Base-by-base conservation (phyloP, 1,284 basidiomycete genomes). In the Malassezia furfur region DNA sequence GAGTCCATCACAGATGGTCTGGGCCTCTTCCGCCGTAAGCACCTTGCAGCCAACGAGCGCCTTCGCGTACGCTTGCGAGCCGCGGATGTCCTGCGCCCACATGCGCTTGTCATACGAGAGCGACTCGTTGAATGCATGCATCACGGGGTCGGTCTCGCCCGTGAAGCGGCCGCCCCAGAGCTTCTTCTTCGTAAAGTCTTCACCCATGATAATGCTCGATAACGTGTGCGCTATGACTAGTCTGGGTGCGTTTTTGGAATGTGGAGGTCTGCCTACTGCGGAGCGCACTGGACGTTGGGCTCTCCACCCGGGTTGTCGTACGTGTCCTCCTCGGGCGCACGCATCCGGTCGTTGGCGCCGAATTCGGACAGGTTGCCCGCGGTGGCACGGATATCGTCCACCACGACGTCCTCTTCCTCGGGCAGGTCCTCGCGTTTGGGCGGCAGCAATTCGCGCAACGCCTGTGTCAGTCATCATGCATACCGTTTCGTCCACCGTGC, bases 61-160 rank as follows among this genome's bases (percentile, higher is more conserved):
- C 72, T 88, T 89, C 32, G 93, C 85, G 74, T 96, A 96, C 15
- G 93, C 91, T 69, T 94, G 91, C 14, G 91, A 96, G 12, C 91
- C 93, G 54, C 81, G 82, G 67, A 96, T 88, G 71, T 98, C 93
- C 41, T 85, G 90, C 2, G 83, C 81, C 75, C 90, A 84, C 90
- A 96, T 94, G 50, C 88, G 83, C 76, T 87, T 83, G 77, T 96
- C 93, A 76, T 96, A 98, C 65, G 83, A 85, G 66, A 98, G 80
- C 36, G 91, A 96, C 59, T 74, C 68, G 54, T 74, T 74, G 62
- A 69, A 74, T 32, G 62, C 64, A 31, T 71, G 67, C 62, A 73
- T 70, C 28, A 72, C 52, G 0, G 70, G 70, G 48, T 71, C 72
- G 15, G 69, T 74, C 37, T 59, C 64, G 49, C 68, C 68, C 19